Conservation (phyloP, 768 basidiomycete species). For the Coprinopsis strossmayeri region DNA sequence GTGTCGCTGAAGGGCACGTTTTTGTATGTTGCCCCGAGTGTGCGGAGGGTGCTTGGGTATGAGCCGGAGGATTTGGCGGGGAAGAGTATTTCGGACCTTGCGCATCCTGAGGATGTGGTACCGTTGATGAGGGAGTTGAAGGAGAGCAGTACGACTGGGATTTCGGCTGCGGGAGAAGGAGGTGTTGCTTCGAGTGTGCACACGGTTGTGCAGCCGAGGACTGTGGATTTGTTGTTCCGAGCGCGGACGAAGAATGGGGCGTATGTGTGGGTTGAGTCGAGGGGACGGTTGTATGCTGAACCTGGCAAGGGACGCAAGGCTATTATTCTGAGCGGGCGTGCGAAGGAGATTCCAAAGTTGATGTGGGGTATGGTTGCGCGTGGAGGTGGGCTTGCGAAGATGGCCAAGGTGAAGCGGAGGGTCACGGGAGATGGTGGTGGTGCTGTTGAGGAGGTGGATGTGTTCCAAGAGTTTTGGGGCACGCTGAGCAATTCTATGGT, state of each 20-base stretch:
- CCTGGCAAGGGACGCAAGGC: constrained; percentile 93
- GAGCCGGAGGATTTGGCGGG: constrained; percentile 80
- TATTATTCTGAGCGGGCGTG: constrained; percentile 82
- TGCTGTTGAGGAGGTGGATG: constrained; percentile 10
- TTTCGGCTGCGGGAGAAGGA: constrained; percentile 12
- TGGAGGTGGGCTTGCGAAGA: constrained; percentile 40
- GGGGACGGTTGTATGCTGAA: constrained; percentile 87
- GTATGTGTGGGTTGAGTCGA: constrained; percentile 87
- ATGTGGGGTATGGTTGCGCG: constrained; percentile 51
- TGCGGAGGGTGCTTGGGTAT: constrained; percentile 77
- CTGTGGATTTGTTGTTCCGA: constrained; percentile 82
- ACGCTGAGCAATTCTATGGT: constrained; percentile 27
- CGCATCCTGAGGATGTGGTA: constrained; percentile 86
- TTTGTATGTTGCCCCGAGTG: constrained; percentile 85
- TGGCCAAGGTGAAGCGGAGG: constrained; percentile 8
- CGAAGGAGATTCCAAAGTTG: constrained; percentile 57
- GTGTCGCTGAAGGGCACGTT: constrained; percentile 90
- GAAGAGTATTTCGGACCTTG: constrained; percentile 69
- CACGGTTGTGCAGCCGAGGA: constrained; percentile 29
- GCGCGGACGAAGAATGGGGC: constrained; percentile 56
- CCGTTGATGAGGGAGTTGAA: constrained; percentile 91
- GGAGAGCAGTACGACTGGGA: constrained; percentile 41
- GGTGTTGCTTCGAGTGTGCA: neutral
- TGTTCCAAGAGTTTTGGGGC: constrained; percentile 47
- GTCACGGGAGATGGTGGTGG: constrained; percentile 6